Percentiles rank a stretch among this genome's conserved stretches.
phyloP scores from a whole-genome alignment of 1,284 basidiomycete species.

The Cryptococcus amylolentus region DNA sequence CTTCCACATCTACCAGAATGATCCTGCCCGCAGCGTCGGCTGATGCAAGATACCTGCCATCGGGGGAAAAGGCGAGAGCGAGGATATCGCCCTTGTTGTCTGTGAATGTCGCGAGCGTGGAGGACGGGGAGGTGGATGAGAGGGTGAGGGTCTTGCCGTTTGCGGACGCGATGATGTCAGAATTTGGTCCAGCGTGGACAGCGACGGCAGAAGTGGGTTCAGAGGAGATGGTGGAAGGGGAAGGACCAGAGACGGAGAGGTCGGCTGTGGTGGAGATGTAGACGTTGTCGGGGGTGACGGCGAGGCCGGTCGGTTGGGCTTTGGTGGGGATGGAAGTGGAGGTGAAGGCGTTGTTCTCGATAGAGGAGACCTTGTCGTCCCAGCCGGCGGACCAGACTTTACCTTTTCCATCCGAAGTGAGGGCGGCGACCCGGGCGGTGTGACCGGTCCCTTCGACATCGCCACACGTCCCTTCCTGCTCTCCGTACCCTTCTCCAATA shows the following conservation, averaged over 20 bases:
- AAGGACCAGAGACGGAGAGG: slow-evolving; percentile 55
- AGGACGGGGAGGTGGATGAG: slow-evolving; percentile 19
- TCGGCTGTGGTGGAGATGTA: slow-evolving; percentile 67
- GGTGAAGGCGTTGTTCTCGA: slow-evolving; percentile 54
- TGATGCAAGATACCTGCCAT: slow-evolving; percentile 69
- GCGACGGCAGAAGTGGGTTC: slow-evolving; percentile 37
- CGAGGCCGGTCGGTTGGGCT: slow-evolving; percentile 71
- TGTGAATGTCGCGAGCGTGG: slow-evolving; percentile 54
- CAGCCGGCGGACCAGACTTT: slow-evolving; percentile 67
- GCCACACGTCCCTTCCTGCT: slow-evolving; percentile 52
- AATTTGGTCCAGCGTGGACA: slow-evolving; percentile 22
- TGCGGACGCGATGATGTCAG: slow-evolving; percentile 39
- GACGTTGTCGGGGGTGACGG: slow-evolving; percentile 59
- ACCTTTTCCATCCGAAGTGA: slow-evolving; percentile 54
- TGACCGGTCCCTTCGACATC: slow-evolving; percentile 66
- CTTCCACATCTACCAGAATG: slow-evolving; percentile 57
- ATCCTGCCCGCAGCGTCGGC: slow-evolving; percentile 61
- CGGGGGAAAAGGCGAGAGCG: slow-evolving; percentile 74
- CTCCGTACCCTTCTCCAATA: slow-evolving; percentile 23
- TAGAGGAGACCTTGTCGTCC: slow-evolving; percentile 69
- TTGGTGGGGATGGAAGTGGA: slow-evolving; percentile 47
- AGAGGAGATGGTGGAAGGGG: slow-evolving; percentile 19
- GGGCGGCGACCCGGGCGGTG: slow-evolving; percentile 64
- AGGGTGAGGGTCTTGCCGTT: slow-evolving; percentile 63
- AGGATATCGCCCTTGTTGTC: slow-evolving; percentile 70